Evolutionary conservation across 768 basidiomycete species (phyloP), one percentile per base, ranked within the genome.

Genomic region (Lactarius psammicola): DNA sequence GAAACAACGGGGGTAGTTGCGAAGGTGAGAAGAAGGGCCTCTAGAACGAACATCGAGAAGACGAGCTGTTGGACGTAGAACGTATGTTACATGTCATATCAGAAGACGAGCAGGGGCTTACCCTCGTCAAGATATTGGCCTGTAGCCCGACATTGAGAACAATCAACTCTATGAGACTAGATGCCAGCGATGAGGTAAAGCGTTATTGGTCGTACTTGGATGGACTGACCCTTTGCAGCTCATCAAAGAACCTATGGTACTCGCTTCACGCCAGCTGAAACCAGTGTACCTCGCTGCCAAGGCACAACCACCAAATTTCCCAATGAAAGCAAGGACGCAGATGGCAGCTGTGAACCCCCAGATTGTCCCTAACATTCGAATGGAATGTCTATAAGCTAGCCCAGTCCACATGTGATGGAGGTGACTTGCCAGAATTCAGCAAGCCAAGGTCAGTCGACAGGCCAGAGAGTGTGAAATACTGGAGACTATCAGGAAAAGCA

Each of bases 41-140:
- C 89, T 23, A 98, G 80, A 46, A 98, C 94, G 71, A 98, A 95
- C 94, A 97, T 98, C 0, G 93, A 91, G 77, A 98, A 95, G 8
- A 97, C 90, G 30, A 82, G 83, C 78, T 57, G 59, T 49, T 17
- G 38, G 44, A 15, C 23, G 28, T 30, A 30, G 46, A 33, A n/a
- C 15, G 38, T 34, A 40, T 33, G 42, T 34, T 18, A 60, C 18
- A 15, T 6, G 15, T n/a, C 33, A 53, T 18, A 23, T 33, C 44
- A 55, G 17, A 31, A 20, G n/a, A 34, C 23, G 20, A 7, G 36
- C 23, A 31, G 18, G 7, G 56, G 64, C 75, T 56, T 66, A 83
- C 84, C 64, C 72, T 81, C 1, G 87, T 82, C 28, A 98, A 80
- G 59, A 96, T 94, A 0, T 86, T 85, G 3, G 92, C 94, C 2